Evolutionary conservation across 257 asterid genomes (phyloP).

Genomic region (Solanum ossicruentum): DNA sequence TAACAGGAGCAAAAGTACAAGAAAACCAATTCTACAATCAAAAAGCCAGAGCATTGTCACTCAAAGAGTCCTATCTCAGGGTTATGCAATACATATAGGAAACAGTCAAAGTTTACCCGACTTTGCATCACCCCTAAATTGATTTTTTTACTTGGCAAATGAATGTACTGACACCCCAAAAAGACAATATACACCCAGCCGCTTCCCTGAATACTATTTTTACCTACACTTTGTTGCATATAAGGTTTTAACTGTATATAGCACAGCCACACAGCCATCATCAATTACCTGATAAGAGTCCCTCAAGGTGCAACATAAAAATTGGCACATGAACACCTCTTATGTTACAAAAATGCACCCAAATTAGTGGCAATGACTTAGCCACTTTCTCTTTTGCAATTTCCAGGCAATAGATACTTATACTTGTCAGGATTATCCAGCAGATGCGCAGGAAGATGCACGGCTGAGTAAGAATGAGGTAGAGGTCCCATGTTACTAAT

Average conservation of each 20-base stretch:
- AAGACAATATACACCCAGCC: not conserved
- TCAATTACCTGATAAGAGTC: not conserved
- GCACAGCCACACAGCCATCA: not conserved
- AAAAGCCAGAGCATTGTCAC: not conserved
- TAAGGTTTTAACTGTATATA: not conserved
- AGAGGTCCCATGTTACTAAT: slow-evolving; percentile 58
- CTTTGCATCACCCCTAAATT: not conserved
- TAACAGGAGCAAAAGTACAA: not conserved
- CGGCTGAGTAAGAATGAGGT: slow-evolving; percentile 51
- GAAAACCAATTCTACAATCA: not conserved
- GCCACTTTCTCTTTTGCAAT: slow-evolving; percentile 41
- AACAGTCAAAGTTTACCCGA: not conserved
- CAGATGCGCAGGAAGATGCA: slow-evolving; percentile 43
- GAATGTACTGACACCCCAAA: not conserved
- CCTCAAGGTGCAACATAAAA: slow-evolving; percentile 3
- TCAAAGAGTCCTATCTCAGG: not conserved
- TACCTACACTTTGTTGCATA: not conserved
- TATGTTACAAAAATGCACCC: not conserved
- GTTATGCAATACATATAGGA: not conserved
- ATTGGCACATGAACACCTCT: slow-evolving; percentile 1
- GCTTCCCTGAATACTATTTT: not conserved
- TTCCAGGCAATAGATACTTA: slow-evolving; percentile 52
- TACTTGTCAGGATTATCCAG: slow-evolving; percentile 36
- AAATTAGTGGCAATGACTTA: not conserved
- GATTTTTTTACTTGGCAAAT: not conserved